Percentiles rank a stretch among this genome's conserved stretches.
Conservation (phyloP, 1,284 basidiomycete genomes). For the Stygiomarasmius scandens region DNA sequence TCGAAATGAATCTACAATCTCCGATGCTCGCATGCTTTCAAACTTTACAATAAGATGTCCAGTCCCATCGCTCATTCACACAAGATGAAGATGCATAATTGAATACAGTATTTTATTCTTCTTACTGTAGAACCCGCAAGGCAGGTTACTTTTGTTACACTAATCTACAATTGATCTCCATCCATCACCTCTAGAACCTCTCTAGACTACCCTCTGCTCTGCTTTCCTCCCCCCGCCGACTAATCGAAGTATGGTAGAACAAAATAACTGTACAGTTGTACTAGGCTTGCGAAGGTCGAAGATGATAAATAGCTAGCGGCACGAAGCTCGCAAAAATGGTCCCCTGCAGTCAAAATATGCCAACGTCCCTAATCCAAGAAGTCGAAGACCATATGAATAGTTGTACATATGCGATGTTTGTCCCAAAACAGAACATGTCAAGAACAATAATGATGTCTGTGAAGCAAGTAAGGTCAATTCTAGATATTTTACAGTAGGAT, state of each 20-base stretch:
- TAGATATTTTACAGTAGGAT: not conserved
- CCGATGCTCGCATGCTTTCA: not conserved
- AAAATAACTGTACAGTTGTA: not conserved
- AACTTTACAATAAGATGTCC: not conserved
- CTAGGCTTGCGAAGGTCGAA: slow-evolving; percentile 8
- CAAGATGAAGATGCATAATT: not conserved
- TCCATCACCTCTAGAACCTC: not conserved
- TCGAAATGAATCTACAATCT: no score
- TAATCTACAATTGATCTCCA: not conserved
- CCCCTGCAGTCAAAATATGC: not conserved
- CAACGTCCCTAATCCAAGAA: not conserved
- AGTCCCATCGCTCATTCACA: not conserved
- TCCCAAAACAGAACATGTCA: not conserved
- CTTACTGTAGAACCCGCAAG: not conserved
- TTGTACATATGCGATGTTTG: not conserved
- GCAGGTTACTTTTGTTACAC: not conserved
- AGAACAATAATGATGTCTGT: slow-evolving; percentile 1
- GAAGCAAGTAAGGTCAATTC: not conserved
- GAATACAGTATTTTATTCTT: not conserved
- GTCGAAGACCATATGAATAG: not conserved
- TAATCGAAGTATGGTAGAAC: slow-evolving; percentile 1
- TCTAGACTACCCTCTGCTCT: not conserved
- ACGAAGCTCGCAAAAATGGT: not conserved
- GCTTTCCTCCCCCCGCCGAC: not conserved
- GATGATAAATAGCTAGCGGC: slow-evolving; percentile 1